These are phyloP conservation scores for Diaporthe vaccinii DNA, from an alignment of 2,329 filamentous ascomycete species.

Conservation along the genomic window DNA sequence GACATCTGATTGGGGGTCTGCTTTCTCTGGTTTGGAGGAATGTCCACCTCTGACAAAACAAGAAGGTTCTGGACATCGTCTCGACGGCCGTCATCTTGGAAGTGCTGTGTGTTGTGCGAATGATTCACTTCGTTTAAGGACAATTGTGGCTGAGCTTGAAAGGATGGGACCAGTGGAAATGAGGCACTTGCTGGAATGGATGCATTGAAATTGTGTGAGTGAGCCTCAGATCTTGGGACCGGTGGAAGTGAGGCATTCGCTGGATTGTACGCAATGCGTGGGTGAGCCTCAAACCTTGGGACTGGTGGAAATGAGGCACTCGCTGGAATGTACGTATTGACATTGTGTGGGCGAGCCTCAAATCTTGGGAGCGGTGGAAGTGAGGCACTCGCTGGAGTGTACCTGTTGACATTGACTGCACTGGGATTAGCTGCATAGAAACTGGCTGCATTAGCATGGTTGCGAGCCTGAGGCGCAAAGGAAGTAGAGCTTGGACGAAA, in stretches of 20 bases:
- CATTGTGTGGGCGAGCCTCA: no score
- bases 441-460: no score
- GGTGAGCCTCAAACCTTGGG: no score
- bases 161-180: neutral
- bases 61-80: constrained; percentile 43
- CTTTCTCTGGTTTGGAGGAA: constrained; percentile 41
- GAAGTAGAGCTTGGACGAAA: neutral
- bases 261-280: no score
- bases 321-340: no score
- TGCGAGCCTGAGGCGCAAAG: neutral
- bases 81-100: neutral
- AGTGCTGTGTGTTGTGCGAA: neutral
- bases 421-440: neutral
- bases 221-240: no score
- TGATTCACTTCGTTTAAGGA: neutral
- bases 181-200: no score
- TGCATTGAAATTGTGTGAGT: no score
- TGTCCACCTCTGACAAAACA: constrained; percentile 42
- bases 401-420: neutral
- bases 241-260: neutral
- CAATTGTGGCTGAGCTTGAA: no score
- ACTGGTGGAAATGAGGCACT: no score
- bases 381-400: no score
- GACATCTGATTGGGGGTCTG: constrained; percentile 44
- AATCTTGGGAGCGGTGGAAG: neutral